Conservation (phyloP, 331 rosid species). For the Phaseolus coccineus region DNA sequence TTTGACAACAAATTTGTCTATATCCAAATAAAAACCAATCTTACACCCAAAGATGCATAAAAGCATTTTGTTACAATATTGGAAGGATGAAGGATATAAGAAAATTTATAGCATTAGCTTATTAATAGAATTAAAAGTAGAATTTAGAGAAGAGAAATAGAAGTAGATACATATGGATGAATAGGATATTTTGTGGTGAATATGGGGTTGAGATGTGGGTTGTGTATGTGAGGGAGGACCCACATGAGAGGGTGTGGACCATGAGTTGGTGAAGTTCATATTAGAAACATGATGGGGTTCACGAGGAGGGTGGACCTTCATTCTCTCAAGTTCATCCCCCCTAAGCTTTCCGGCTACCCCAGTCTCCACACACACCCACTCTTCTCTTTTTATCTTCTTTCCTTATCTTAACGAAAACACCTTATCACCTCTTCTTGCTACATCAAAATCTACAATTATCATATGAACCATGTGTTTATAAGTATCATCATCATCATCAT, state of each 20-base stretch:
- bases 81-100: not conserved
- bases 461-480: not conserved
- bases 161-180: not conserved
- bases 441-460: slow-evolving; percentile 32
- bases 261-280: slow-evolving; percentile 58
- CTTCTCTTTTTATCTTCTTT: not conserved
- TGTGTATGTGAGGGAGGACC: slow-evolving; percentile 68
- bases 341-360: slow-evolving; percentile 52
- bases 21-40: not conserved
- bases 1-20: not conserved
- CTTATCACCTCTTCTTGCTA: too few relatives aligned
- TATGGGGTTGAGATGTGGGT: slow-evolving; percentile 60
- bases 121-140: not conserved
- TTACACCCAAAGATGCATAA: not conserved
- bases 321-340: slow-evolving; percentile 79
- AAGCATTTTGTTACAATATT: not conserved
- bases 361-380: slow-evolving; percentile 7
- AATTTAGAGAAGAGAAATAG: not conserved
- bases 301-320: slow-evolving; percentile 60
- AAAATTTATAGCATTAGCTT: not conserved
- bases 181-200: not conserved
- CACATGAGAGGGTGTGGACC: slow-evolving; percentile 69
- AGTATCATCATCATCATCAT: not conserved
- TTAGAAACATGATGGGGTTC: slow-evolving; percentile 16
- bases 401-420: too few relatives aligned